These are phyloP conservation scores for Aspergillus kassunensis DNA, from an alignment of 495 filamentous ascomycete species.

Conservation along the genomic window DNA sequence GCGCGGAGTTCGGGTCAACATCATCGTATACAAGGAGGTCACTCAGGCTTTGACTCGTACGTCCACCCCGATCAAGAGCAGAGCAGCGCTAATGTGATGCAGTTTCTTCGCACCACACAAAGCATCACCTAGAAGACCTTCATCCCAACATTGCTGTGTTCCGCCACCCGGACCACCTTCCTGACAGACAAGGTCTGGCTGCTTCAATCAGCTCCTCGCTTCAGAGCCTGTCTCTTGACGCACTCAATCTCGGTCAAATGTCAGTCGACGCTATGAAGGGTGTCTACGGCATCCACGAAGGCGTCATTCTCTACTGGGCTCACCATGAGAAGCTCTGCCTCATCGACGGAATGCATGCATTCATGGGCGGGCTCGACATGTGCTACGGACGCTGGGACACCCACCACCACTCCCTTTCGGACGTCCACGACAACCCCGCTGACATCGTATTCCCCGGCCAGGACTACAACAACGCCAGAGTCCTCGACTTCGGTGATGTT, in stretches of 20 bases:
- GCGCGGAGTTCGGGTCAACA: conserved; percentile 80
- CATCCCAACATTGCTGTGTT: conserved; percentile 90
- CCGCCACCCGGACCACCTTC: conserved; percentile 85
- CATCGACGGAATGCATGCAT: conserved; percentile 73
- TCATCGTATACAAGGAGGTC: conserved; percentile 95
- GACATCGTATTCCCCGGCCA: conserved; percentile 82
- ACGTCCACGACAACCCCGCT: conserved; percentile 78
- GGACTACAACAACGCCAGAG: conserved; percentile 89
- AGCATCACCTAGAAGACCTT: conserved; percentile 69
- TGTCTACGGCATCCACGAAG: conserved; percentile 77
- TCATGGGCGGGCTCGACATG: conserved; percentile 74
- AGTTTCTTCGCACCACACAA: conserved; percentile 85
- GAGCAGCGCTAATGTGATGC: conserved; percentile 3
- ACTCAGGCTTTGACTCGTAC: conserved; percentile 80
- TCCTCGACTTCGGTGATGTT: conserved; percentile 86
- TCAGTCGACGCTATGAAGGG: conserved; percentile 65
- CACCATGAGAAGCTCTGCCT: conserved; percentile 94
- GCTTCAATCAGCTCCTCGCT: conserved; percentile 48
- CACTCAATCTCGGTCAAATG: conserved; percentile 51
- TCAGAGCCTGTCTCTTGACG: conserved; percentile 48
- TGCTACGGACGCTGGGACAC: conserved; percentile 66
- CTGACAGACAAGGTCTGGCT: conserved; percentile 58
- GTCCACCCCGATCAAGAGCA: conserved; percentile 26
- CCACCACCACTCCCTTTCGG: conserved; percentile 73
- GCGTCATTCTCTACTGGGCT: conserved; percentile 86